Evolutionary conservation across 2,329 filamentous ascomycete genomes (phyloP), one percentile per base, ranked within the genome.

Genomic region (Ceratocystiopsis minuta): DNA sequence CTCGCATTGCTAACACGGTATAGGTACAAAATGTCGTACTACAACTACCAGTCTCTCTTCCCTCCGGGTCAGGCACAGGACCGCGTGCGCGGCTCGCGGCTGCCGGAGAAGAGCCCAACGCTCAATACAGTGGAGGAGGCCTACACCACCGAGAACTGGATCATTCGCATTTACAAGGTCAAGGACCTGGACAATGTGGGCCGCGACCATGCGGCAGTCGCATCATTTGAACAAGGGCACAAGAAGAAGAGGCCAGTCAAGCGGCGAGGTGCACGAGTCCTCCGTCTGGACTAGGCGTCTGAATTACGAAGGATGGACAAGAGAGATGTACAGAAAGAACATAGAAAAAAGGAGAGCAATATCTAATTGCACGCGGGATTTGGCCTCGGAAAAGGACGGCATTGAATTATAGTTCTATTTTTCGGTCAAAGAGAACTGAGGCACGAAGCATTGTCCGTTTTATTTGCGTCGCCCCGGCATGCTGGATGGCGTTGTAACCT

Each of bases 11-110:
- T 54, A 49, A 12, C 34, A 28, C 28, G 18, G 49, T 4, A 13
- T 38, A 94, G 87, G 85, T 98, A 98, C 75, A 98, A 98, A 73
- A 95, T 98, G 87, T 95, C 86, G 17, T 98, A 98, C 72, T 83
- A 98, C 75, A 96, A 96, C 71, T 98, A 83, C 69, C 75, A 88
- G 61, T 66, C 72, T 38, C 75, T 98, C 48, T 98, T 96, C 73
- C 88, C 87, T 37, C 71, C 80, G 2, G 90, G 90, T 48, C 86
- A 96, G 63, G 87, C 84, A 33, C 67, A 77, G 52, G 90, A 98
- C 59, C 80, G 90, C 52, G 90, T 98, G 49, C 86, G 90, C 56
- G 77, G 78, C 50, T 72, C 74, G 34, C 75, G 73, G 46, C 66
- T 96, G 40, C 92, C 90, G n/a, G 75, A 84, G 13, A 71, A 86